Evolutionary conservation across 2,329 filamentous ascomycete species (phyloP).

Genomic region (Botrytis paeoniae): DNA sequence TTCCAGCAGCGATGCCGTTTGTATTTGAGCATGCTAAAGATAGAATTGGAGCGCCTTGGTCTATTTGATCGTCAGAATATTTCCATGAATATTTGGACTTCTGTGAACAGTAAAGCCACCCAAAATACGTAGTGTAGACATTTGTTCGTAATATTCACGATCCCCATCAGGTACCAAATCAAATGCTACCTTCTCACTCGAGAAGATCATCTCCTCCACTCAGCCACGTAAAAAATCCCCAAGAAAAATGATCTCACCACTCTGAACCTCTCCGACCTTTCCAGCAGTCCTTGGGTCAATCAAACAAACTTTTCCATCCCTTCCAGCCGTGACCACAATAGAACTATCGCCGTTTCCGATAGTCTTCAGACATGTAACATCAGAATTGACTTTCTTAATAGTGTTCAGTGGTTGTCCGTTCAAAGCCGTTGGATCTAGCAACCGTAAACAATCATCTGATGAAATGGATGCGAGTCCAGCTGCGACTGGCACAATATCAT

Average conservation of each 20-base stretch:
- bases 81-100: not conserved
- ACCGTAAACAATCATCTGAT: conserved; percentile 66
- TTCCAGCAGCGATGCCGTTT: conserved; percentile 66
- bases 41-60: conserved; percentile 53
- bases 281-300: conserved; percentile 61
- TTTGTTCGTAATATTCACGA: not conserved
- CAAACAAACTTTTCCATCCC: conserved; percentile 64
- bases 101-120: not conserved
- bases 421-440: conserved; percentile 60
- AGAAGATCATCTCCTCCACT: not conserved
- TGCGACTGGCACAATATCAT: conserved; percentile 40
- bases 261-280: conserved; percentile 42
- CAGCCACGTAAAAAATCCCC: not conserved
- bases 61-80: conserved; percentile 32
- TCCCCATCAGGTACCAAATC: not conserved
- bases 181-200: not conserved
- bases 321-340: conserved; percentile 65
- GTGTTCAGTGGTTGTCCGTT: conserved; percentile 48
- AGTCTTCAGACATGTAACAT: conserved; percentile 60
- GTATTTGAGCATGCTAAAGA: conserved; percentile 60
- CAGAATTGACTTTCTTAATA: conserved; percentile 54
- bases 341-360: conserved; percentile 47
- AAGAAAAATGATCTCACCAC: conserved; percentile 32
- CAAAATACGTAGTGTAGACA: not conserved
- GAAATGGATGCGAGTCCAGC: conserved; percentile 49